Percentiles rank a stretch among this genome's conserved stretches.
Evolutionary conservation across 805 yeast species (phyloP).

Genomic region (Saccharomycopsis guyanensis): DNA sequence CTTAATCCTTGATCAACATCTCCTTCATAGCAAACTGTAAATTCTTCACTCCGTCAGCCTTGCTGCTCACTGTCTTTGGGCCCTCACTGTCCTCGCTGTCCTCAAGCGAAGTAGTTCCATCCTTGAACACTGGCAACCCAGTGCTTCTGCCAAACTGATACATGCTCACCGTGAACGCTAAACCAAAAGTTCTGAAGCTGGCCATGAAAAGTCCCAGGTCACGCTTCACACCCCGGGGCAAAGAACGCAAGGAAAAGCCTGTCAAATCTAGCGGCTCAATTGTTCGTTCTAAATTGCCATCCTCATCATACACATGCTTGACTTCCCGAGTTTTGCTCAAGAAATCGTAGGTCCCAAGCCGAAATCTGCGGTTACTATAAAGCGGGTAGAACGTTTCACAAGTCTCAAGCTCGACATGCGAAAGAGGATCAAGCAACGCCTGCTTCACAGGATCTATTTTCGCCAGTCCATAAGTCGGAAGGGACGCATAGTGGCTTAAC

Average conservation of each 20-base stretch:
- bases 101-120: background rate
- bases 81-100: background rate
- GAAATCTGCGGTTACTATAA: slow-evolving; percentile 7
- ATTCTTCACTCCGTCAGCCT: slow-evolving; percentile 8
- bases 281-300: slow-evolving; percentile 7
- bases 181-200: slow-evolving; percentile 11
- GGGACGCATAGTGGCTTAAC: background rate
- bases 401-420: slow-evolving; percentile 17
- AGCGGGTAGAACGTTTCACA: slow-evolving; percentile 10
- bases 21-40: slow-evolving; percentile 15
- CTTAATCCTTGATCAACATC: slow-evolving; percentile 6
- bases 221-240: no score
- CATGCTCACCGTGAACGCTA: slow-evolving; percentile 15
- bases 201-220: no score
- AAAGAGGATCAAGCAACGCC: slow-evolving; percentile 9
- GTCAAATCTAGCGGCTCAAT: slow-evolving; percentile 13
- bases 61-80: background rate
- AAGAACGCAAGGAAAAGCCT: background rate
- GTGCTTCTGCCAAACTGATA: slow-evolving; percentile 16
- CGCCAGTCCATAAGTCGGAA: slow-evolving; percentile 4
- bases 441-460: background rate
- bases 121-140: slow-evolving; percentile 18
- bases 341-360: slow-evolving; percentile 16
- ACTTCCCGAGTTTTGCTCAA: no score
- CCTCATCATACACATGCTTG: slow-evolving; percentile 3